Base-by-base conservation (phyloP, 306 rosid species). In the Spatholobus suberectus region DNA sequence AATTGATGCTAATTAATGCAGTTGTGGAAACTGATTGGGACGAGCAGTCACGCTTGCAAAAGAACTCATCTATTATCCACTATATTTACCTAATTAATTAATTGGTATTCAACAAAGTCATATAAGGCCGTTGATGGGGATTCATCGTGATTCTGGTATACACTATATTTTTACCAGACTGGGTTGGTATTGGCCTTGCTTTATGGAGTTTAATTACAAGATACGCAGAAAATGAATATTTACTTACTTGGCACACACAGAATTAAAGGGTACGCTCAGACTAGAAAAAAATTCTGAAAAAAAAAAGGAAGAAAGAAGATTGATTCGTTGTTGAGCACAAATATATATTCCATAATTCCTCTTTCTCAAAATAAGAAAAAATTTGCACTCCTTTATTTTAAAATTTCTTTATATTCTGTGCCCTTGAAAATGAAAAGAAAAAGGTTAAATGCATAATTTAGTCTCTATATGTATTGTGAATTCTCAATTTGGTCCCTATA, bases 1-100 rank as follows among this genome's bases (percentile, higher is more conserved):
- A 81, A 77, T 35, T 62, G 29, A 21, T 52, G 75, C 88, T 41
- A 67, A 67, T 84, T 81, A 51, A 81, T 81, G 90, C 83, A 34
- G 4, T 67, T 58, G 14, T 26, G 49, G 37, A 54, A 57, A 37
- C 10, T 62, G 77, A 75, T 68, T 46, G 74, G 4, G 43, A 75
- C 71, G n/a, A 75, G 2, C 37, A 57, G 43, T 35, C 8, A 17
- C 34, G 5, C 47, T 70, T 58, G 40, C 43, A 20, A 41, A 35
- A 47, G 4, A 75, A 37, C 34, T 70, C 3, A 47, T 18, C 80
- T 38, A n/a, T 21, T n/a, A 24, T 51, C 27, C 23, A 44, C 7
- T 18, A 5, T 9, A 40, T 58, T 47, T 26, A 38, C 8, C 70
- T 65, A 62, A 52, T 52, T 32, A 34, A 11, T 40, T 29, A 7